Percentiles rank a stretch among this genome's conserved stretches.
Evolutionary conservation across 2,329 filamentous ascomycete genomes (phyloP).

Genomic region (Scopulariopsis brevicaulis): DNA sequence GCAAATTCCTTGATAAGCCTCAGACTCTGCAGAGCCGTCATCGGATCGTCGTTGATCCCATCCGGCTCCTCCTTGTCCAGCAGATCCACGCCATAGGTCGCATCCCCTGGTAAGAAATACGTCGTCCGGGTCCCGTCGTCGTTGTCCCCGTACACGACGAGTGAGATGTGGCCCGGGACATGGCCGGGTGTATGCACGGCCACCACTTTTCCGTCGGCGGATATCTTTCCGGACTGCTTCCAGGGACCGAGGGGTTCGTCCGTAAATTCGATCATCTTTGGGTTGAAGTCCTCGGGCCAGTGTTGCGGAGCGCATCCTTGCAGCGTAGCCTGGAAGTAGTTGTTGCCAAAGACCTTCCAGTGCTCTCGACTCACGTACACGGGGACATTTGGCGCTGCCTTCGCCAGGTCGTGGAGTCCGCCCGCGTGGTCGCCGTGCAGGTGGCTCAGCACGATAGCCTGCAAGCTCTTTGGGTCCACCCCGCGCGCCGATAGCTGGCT

Average conservation of each 20-base stretch:
- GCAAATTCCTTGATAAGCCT: slow-evolving; percentile 19
- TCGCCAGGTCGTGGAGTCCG: slow-evolving; percentile 13
- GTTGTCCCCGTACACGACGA: slow-evolving; percentile 8
- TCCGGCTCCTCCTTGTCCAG: slow-evolving; percentile 19
- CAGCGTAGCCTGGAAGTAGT: slow-evolving; percentile 13
- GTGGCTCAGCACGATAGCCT: slow-evolving; percentile 16
- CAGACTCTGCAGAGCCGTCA: slow-evolving; percentile 15
- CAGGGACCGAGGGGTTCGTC: slow-evolving; percentile 16
- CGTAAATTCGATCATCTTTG: slow-evolving; percentile 14
- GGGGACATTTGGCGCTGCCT: slow-evolving; percentile 13
- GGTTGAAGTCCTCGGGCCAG: slow-evolving; percentile 18
- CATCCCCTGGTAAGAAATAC: slow-evolving; percentile 17
- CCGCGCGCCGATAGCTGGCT: slow-evolving; percentile 8
- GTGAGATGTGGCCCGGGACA: slow-evolving; percentile 18
- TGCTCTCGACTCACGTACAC: slow-evolving; percentile 17
- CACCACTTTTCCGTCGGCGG: slow-evolving; percentile 15
- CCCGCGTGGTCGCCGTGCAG: slow-evolving; percentile 17
- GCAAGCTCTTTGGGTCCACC: slow-evolving; percentile 11
- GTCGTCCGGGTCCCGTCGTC: slow-evolving; percentile 6
- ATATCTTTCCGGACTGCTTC: slow-evolving; percentile 14
- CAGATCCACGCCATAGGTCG: slow-evolving; percentile 16
- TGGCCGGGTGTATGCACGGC: slow-evolving; percentile 21
- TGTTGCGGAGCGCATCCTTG: slow-evolving; percentile 17
- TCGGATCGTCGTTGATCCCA: slow-evolving; percentile 17
- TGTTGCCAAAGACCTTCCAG: slow-evolving; percentile 17